Base-by-base conservation (phyloP, 2,329 filamentous ascomycete species). In the Scleromitrula shiraiana region DNA sequence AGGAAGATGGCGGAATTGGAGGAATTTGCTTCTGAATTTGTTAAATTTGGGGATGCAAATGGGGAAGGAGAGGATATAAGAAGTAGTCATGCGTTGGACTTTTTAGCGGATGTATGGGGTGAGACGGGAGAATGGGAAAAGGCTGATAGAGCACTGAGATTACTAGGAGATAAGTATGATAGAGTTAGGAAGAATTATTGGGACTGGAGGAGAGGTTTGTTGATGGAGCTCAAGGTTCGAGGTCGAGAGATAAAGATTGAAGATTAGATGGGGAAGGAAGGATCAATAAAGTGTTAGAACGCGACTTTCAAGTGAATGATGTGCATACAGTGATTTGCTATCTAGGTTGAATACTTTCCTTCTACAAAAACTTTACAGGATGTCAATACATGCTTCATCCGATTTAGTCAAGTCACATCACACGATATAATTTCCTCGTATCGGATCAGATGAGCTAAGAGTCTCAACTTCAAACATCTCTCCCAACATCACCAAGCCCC, bases 151-250 rank as follows among this genome's bases (percentile, higher is more conserved):
- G 88, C 85, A 52, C 67, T 96, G 60, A 76, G 77, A 50, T 70
- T 94, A 52, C 66, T 98, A 61, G 84, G 80, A 40, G 81, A 84
- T 61, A 90, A 83, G 70, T 98, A 89, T 76, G 93, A 98, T 73
- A 88, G 87, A 6, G 84, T 98, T 51, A 75, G 93, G 50, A 83
- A 82, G 55, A 91, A 90, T 55, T 98, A 96, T 68, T 98, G 93
- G 93, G 82, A 86, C 60, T 95, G 85, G 69, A 74, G 78, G 62
- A 80, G 56, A 33, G 50, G 19, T 24, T 29, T 38, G 15, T 41
- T 63, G 40, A 56, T 50, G 26, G 26, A 41, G 47, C 30, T 39
- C n/a, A 42, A 47, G 19, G 30, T 10, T 5, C 27, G 24, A 17
- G 35, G 30, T 36, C 27, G 14, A 23, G 45, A 20, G 32, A 43